phyloP scores from a whole-genome alignment of 2,329 filamentous ascomycete species.

The Volutella citrinella region DNA sequence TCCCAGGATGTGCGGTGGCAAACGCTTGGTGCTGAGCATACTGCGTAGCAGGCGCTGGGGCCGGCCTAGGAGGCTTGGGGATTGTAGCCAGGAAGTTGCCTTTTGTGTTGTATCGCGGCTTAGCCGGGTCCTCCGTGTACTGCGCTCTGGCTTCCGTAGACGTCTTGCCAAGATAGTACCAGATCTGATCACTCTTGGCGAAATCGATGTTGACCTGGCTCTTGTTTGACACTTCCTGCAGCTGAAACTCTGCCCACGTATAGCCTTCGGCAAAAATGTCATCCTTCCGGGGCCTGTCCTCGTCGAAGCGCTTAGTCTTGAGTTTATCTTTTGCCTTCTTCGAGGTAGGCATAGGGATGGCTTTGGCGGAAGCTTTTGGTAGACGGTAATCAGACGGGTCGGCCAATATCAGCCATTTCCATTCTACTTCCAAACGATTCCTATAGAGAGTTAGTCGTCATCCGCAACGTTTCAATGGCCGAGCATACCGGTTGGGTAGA shows the following conservation, averaged over 20 bases:
- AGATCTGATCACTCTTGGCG: constrained; percentile 69
- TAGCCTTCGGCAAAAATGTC: constrained; percentile 66
- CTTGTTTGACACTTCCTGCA: constrained; percentile 54
- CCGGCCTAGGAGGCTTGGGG: constrained; percentile 47
- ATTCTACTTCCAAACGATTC: constrained; percentile 74
- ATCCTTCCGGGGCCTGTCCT: constrained; percentile 62
- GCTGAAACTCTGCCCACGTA: constrained; percentile 79
- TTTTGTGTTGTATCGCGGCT: constrained; percentile 60
- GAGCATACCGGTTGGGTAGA: constrained; percentile 74
- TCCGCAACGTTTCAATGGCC: no score
- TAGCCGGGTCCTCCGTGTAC: constrained; percentile 74
- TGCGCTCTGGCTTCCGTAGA: constrained; percentile 90
- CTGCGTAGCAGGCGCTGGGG: constrained; percentile 22
- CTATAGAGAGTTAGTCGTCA: constrained; percentile 47
- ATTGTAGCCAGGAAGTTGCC: constrained; percentile 73
- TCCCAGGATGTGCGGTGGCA: constrained; percentile 7
- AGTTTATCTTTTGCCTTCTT: constrained; percentile 63
- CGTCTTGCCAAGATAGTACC: constrained; percentile 81
- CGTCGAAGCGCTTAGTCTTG: constrained; percentile 60
- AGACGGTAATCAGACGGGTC: constrained; percentile 68
- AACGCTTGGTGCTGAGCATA: constrained; percentile 26
- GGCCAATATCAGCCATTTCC: constrained; percentile 77
- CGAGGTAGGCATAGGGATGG: constrained; percentile 66
- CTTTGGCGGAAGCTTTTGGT: constrained; percentile 71
- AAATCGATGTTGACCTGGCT: constrained; percentile 70